Evolutionary conservation across 129 eudicot species (phyloP).

Genomic region (Flaveria linearis): DNA sequence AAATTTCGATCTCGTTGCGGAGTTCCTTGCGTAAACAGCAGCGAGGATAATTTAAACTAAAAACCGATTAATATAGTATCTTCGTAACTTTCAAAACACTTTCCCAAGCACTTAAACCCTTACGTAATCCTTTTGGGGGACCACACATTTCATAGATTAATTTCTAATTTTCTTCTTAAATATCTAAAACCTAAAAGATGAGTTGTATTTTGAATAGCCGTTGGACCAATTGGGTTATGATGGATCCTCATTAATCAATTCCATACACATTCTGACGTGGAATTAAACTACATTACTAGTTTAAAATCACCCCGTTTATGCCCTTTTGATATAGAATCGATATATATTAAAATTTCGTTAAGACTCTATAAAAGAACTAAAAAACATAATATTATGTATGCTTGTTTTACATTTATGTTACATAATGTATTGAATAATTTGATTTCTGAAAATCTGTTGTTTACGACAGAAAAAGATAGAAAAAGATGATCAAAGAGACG

Average conservation of each 20-base stretch:
- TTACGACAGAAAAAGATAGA: not conserved
- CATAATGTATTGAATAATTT: too few relatives aligned
- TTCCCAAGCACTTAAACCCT: not conserved
- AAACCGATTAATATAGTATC: too few relatives aligned
- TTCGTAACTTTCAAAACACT: too few relatives aligned
- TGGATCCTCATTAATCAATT: slow-evolving; percentile 6
- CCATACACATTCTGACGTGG: slow-evolving; percentile 26
- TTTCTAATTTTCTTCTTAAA: not conserved
- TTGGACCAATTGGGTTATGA: not conserved
- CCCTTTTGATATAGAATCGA: not conserved
- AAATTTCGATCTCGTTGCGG: too few relatives aligned
- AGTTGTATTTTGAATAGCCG: not conserved
- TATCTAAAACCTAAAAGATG: not conserved
- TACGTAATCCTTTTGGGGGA: not conserved
- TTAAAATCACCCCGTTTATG: not conserved
- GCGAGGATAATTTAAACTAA: too few relatives aligned
- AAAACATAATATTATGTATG: not conserved
- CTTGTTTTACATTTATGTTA: not conserved
- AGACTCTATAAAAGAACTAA: not conserved
- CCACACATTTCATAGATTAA: not conserved
- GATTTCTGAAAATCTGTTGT: not conserved
- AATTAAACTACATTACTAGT: not conserved
- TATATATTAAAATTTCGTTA: too few relatives aligned
- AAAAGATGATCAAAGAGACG: not conserved
- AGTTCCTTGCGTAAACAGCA: too few relatives aligned